Conservation (phyloP, 2,329 filamentous ascomycete genomes). For the Hymenoscyphus fraxineus region DNA sequence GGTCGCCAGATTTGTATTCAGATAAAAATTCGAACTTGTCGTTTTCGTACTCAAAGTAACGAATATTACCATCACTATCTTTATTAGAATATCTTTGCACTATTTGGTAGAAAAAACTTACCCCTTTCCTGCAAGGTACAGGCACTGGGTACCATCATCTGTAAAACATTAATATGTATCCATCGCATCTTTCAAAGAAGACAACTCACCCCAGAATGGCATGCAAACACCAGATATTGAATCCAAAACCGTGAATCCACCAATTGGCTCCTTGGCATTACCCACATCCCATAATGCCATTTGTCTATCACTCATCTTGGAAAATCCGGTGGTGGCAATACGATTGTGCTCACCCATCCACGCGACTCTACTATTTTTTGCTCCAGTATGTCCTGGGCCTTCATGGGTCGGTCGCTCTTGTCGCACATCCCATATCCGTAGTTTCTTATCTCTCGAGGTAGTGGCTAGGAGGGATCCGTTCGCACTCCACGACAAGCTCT, state of each 20-base stretch:
- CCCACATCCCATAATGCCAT: conserved; percentile 93
- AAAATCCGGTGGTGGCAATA: conserved; percentile 95
- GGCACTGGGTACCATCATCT: conserved; percentile 88
- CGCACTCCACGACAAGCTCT: conserved; percentile 93
- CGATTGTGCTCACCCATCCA: conserved; percentile 98
- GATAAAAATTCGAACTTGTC: conserved; percentile 98
- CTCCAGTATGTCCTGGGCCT: conserved; percentile 78
- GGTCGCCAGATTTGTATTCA: conserved; percentile 95
- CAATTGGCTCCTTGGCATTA: conserved; percentile 73
- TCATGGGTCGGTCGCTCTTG: conserved; percentile 87
- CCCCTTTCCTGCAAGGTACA: conserved; percentile 97
- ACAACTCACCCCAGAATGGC: conserved; percentile 83
- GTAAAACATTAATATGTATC: conserved; percentile 18
- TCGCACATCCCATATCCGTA: conserved; percentile 94
- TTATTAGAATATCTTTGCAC: conserved; percentile 14
- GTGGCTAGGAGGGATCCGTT: conserved; percentile 83
- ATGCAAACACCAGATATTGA: conserved; percentile 97
- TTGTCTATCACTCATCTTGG: conserved; percentile 96
- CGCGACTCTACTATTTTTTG: conserved; percentile 94
- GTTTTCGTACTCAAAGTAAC: conserved; percentile 97
- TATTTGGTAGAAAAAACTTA: conserved; percentile 43
- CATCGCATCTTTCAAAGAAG: conserved; percentile 15
- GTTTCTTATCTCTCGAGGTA: conserved; percentile 96
- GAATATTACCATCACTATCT: conserved; percentile 89
- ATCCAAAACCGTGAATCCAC: conserved; percentile 85